A percentile compares a stretch with the other conserved stretches of the same genome.
Evolutionary conservation across 306 rosid genomes (phyloP).

Genomic region (Geum urbanum): DNA sequence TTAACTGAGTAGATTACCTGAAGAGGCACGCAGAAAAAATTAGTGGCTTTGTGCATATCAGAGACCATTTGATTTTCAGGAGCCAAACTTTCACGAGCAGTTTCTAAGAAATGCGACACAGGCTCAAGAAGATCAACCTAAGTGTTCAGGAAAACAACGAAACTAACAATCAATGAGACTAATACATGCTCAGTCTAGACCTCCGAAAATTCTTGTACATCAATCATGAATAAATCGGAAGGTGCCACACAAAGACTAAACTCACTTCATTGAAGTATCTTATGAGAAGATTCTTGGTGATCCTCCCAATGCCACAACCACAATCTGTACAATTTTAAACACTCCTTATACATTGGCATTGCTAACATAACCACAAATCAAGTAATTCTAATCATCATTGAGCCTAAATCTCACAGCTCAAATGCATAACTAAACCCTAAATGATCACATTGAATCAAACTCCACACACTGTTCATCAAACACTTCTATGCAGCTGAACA

Average conservation of each 20-base stretch:
- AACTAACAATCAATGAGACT: constrained; percentile 14
- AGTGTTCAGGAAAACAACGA: constrained; percentile 23
- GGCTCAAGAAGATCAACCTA: constrained; percentile 99
- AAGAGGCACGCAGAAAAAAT: constrained; percentile 80
- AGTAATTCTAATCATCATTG: background rate
- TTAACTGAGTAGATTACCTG: constrained; percentile 47
- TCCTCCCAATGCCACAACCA: constrained; percentile 97
- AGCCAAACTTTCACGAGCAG: constrained; percentile 74
- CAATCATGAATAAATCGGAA: background rate
- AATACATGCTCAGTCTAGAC: background rate
- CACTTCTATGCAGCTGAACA: background rate
- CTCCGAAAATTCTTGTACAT: background rate
- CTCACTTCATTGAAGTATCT: constrained; percentile 86
- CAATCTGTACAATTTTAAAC: constrained; percentile 53
- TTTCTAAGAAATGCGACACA: constrained; percentile 81
- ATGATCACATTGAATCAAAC: background rate
- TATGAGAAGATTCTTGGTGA: constrained; percentile 78
- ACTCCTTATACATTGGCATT: constrained; percentile 16
- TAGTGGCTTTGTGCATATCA: constrained; percentile 62
- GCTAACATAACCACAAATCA: constrained; percentile 10
- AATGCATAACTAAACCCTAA: background rate
- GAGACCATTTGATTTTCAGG: constrained; percentile 43
- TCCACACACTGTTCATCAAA: background rate
- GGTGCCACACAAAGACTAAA: constrained; percentile 18
- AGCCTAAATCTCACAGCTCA: background rate